Evolutionary conservation across 2,329 filamentous ascomycete genomes (phyloP), one percentile per base, ranked within the genome.

Genomic region (Xylaria sp.): DNA sequence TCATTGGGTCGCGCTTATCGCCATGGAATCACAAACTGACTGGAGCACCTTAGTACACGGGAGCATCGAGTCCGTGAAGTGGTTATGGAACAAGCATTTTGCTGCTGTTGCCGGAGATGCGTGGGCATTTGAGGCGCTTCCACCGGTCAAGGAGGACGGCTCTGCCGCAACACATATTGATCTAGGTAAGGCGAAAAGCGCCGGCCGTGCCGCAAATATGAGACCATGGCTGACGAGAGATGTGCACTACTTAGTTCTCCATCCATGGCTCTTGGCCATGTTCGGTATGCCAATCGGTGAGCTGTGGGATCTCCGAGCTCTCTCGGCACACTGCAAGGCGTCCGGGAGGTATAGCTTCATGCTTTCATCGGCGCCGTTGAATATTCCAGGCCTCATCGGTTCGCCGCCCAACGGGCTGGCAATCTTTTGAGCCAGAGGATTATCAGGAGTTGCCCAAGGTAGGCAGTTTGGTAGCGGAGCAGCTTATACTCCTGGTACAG

Each of bases 61-160:
- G 0, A 75, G 75, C 2, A 79, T 87, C 57, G 85, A 85, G 54
- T 85, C 90, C 3, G 81, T 88, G 8, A 85, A 87, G 62, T 93
- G 90, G 90, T 71, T 93, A 67, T 91, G 92, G 81, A 89, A 93
- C 75, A 87, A 85, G 72, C 89, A 90, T 62, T 92, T 93, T 72
- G 83, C 90, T 0, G 88, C 87, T 0, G 89, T 91, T 1, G 89
- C 86, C 0, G 88, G 89, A 0, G 91, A 93, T 75, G 81, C 85
- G 13, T 87, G 86, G 23, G 83, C 86, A 0, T 92, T 93, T 70
- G 91, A 93, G 80, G 84, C 86, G 0, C 87, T 88, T 79, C 89
- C 90, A 1, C 86, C 87, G 0, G 62, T 86, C 41, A 81, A 83
- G 63, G 71, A 79, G 5, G 81, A 84, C 60, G 82, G 83, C 1